phyloP scores from a whole-genome alignment of 129 eudicot genomes.

The Ambrosia trifida region DNA sequence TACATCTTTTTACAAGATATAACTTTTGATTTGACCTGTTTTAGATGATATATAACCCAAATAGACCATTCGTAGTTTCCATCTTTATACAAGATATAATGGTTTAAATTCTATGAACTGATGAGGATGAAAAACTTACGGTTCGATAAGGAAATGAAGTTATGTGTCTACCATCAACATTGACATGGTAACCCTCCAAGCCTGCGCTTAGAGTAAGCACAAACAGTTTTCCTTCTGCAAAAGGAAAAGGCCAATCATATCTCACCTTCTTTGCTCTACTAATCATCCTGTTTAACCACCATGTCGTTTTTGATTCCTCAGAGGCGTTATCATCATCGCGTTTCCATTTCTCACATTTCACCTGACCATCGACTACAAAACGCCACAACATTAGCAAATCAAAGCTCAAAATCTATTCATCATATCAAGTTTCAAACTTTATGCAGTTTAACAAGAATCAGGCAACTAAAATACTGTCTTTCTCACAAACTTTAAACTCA shows the following conservation, averaged over 20 bases:
- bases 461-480: no score
- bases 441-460: constrained; percentile 3
- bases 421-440: constrained; percentile 18
- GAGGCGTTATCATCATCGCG: constrained; percentile 50
- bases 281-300: constrained; percentile 78
- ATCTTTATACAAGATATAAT: background rate
- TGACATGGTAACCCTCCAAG: constrained; percentile 81
- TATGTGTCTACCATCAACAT: constrained; percentile 79
- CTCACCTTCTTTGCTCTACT: constrained; percentile 57
- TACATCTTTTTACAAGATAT: background rate
- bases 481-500: background rate
- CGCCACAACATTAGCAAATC: constrained; percentile 17
- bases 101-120: background rate
- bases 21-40: background rate
- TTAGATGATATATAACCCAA: constrained; percentile 1
- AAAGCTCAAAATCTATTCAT: background rate
- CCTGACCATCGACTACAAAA: constrained; percentile 64
- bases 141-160: constrained; percentile 83
- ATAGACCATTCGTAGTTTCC: background rate
- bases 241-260: constrained; percentile 75
- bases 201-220: constrained; percentile 76
- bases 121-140: constrained; percentile 44
- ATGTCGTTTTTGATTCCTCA: constrained; percentile 55
- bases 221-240: constrained; percentile 67
- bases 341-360: constrained; percentile 80